Evolutionary conservation across 2,329 filamentous ascomycete species (phyloP).

Genomic region (Cadophora gregata): DNA sequence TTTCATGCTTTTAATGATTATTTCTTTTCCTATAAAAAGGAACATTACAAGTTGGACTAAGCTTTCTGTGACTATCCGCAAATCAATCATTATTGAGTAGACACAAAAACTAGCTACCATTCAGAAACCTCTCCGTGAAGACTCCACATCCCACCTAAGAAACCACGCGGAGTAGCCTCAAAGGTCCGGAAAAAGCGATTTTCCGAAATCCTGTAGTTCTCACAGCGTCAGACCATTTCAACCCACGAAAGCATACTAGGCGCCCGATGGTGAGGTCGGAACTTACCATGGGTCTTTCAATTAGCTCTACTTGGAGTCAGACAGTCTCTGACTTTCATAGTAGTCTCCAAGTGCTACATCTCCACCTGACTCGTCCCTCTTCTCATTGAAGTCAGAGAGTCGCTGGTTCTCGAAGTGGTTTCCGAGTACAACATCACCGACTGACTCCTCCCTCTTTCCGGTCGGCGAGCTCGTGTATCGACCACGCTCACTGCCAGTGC

Average conservation of each 20-base stretch:
- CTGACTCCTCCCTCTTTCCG: neutral
- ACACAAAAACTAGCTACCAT: neutral
- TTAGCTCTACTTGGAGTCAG: neutral
- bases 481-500: neutral
- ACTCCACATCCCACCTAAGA: neutral
- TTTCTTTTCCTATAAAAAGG: neutral
- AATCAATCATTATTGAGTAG: neutral
- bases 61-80: neutral
- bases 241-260: too few relatives aligned
- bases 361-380: neutral
- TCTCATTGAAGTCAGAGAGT: neutral
- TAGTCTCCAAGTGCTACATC: constrained; percentile 5
- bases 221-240: too few relatives aligned
- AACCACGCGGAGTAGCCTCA: too few relatives aligned
- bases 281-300: too few relatives aligned
- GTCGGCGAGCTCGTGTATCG: neutral
- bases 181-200: too few relatives aligned
- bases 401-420: neutral
- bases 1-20: too few relatives aligned
- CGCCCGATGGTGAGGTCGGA: too few relatives aligned
- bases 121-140: too few relatives aligned
- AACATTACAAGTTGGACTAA: neutral
- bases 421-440: neutral
- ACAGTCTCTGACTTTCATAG: neutral
- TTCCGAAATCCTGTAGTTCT: too few relatives aligned